Evolutionary conservation across 2,329 filamentous ascomycete genomes (phyloP), one percentile per base, ranked within the genome.

Genomic region (Raffaelea arxii): DNA sequence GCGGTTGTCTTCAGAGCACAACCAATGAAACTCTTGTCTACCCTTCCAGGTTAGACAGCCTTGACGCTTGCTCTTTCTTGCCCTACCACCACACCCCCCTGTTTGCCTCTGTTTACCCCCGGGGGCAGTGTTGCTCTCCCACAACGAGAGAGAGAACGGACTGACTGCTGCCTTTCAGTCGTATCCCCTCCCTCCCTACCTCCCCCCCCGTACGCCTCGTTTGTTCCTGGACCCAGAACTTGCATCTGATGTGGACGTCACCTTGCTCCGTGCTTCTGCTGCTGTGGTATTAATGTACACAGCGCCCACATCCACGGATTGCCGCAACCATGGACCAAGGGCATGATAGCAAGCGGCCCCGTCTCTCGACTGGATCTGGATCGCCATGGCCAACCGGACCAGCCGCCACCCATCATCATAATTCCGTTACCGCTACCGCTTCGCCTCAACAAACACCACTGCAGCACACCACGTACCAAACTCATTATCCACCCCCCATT

Each of bases 291-390:
- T 55, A 50, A 58, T 56, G 56, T 56, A 52, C 56, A 25, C 42
- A 23, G 25, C 36, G 22, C 54, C 51, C 3, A 25, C 25, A 61
- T 62, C 59, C 69, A 67, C 70, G 68, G 63, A 59, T 39, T 37
- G 37, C 41, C 58, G 58, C 62, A 62, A 75, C 65, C 70, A 80
- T 80, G 77, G 77, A 80, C 66, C 66, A 67, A 67, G 72, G 68
- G 64, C 74, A 74, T 59, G 75, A 79, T 58, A 65, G 63, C 59
- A 80, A 80, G 69, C 75, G 77, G 60, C 72, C 71, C 62, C 75
- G 77, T 65, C 67, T 79, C 55, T 64, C 62, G 55, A 64, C 64
- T 57, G 61, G 59, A 62, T 37, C 41, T 38, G 32, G 14, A 36
- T 61, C 68, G 60, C 71, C 58, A 53, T 62, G 71, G 70, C 65